Evolutionary conservation across 164 flowering plant species (phyloP).

Genomic region (Tetracentron sinense): DNA sequence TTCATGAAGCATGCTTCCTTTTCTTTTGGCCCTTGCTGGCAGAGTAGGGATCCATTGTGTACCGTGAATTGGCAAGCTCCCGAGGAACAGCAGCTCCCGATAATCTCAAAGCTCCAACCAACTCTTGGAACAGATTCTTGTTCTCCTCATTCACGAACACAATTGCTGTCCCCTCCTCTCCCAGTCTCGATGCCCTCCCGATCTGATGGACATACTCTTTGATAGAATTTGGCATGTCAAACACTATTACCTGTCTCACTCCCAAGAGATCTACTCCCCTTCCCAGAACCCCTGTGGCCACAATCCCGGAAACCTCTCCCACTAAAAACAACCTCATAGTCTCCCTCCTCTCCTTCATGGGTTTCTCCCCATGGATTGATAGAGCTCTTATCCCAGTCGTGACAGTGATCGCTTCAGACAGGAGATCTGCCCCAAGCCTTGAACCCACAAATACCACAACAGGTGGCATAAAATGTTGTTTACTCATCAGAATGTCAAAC

Average conservation of each 20-base stretch:
- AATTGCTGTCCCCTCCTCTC: conserved; percentile 72
- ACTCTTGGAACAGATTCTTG: conserved; percentile 57
- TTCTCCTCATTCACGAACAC: conserved; percentile 78
- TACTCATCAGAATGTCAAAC: conserved; percentile 72
- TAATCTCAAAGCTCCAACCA: conserved; percentile 54
- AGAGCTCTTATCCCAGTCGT: conserved; percentile 62
- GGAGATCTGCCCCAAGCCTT: conserved; percentile 82
- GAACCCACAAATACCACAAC: conserved; percentile 85
- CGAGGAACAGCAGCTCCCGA: conserved; percentile 72
- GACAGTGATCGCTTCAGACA: conserved; percentile 65
- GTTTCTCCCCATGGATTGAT: conserved; percentile 85
- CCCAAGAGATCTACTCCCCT: conserved; percentile 76
- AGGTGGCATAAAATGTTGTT: conserved; percentile 84
- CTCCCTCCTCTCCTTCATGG: conserved; percentile 90
- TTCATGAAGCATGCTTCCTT: conserved; percentile 47
- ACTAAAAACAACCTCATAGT: conserved; percentile 54
- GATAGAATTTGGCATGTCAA: conserved; percentile 88
- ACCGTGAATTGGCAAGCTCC: conserved; percentile 69
- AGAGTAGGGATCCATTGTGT: conserved; percentile 26
- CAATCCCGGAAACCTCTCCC: conserved; percentile 76
- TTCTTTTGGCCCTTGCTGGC: conserved; percentile 38
- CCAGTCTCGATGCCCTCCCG: conserved; percentile 87
- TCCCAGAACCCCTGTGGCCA: conserved; percentile 83
- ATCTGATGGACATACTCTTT: conserved; percentile 90
- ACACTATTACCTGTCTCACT: conserved; percentile 83